These are phyloP conservation scores for Evernia prunastri DNA, from an alignment of 495 filamentous ascomycete species.

Conservation along the genomic window DNA sequence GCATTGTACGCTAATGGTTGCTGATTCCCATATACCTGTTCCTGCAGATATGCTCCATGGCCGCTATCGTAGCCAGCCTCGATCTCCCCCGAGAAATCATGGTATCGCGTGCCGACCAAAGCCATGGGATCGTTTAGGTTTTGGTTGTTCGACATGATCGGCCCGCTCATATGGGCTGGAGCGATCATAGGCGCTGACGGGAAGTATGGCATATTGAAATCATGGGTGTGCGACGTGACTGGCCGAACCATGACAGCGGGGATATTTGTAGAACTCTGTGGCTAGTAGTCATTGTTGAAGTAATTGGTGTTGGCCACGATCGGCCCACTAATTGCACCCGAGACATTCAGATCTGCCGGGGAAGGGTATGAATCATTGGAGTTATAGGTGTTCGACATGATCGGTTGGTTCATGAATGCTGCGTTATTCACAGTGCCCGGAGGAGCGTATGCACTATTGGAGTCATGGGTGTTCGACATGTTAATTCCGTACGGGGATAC, in stretches of 20 bases:
- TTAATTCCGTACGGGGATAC: no score
- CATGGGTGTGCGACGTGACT: no score
- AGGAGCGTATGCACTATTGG: no score
- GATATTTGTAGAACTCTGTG: no score
- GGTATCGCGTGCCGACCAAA: slow-evolving; percentile 56
- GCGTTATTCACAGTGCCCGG: slow-evolving; percentile 40
- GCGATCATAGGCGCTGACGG: slow-evolving; percentile 44
- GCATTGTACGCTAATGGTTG: slow-evolving; percentile 54
- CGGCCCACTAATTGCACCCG: no score
- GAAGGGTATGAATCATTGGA: slow-evolving; percentile 61
- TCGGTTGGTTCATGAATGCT: slow-evolving; percentile 42
- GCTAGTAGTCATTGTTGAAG: no score
- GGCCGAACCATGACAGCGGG: no score
- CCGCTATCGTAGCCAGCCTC: slow-evolving; percentile 50
- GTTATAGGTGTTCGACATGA: slow-evolving; percentile 69
- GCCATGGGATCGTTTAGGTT: slow-evolving; percentile 62
- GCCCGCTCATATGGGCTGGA: slow-evolving; percentile 35
- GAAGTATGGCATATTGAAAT: no score
- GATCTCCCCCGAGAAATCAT: slow-evolving; percentile 30
- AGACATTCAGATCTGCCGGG: no score
- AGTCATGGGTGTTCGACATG: no score
- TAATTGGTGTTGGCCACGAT: no score
- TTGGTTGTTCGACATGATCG: slow-evolving; percentile 72
- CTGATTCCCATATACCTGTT: slow-evolving; percentile 43
- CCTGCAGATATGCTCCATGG: slow-evolving; percentile 48